Conservation (phyloP, 2,329 filamentous ascomycete species). For the Saccharata proteae region DNA sequence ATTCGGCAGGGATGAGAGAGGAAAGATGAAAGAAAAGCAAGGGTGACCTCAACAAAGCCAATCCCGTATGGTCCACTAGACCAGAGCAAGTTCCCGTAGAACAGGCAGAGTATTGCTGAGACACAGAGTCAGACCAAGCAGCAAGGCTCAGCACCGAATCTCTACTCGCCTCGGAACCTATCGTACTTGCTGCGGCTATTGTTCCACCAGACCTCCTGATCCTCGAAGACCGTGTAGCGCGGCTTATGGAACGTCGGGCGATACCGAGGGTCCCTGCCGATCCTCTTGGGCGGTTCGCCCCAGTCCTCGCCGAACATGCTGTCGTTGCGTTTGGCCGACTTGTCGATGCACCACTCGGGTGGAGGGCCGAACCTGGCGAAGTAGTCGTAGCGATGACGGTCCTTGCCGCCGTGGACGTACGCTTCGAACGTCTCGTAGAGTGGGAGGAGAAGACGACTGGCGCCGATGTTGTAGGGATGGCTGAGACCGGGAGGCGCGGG, state of each 20-base stretch:
- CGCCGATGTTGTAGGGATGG: constrained; percentile 9
- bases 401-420: constrained; percentile 27
- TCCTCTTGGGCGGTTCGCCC: constrained; percentile 4
- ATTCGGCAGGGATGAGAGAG: no score
- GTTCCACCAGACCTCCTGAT: no score
- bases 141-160: no score
- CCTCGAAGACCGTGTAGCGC: constrained; percentile 3
- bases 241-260: not conserved
- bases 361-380: constrained; percentile 28
- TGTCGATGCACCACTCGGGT: constrained; percentile 28
- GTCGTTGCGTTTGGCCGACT: constrained; percentile 22
- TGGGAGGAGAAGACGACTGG: constrained; percentile 27
- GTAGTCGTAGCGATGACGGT: constrained; percentile 17
- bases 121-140: no score
- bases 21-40: no score
- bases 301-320: constrained; percentile 26
- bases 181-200: no score
- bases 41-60: no score
- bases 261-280: constrained; percentile 8
- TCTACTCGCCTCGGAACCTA: no score
- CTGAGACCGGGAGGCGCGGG: no score
- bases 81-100: no score
- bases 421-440: constrained; percentile 30
- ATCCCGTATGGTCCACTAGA: no score
- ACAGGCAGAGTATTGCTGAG: no score